phyloP scores from a whole-genome alignment of 257 asterid species.

The Coffea canephora region DNA sequence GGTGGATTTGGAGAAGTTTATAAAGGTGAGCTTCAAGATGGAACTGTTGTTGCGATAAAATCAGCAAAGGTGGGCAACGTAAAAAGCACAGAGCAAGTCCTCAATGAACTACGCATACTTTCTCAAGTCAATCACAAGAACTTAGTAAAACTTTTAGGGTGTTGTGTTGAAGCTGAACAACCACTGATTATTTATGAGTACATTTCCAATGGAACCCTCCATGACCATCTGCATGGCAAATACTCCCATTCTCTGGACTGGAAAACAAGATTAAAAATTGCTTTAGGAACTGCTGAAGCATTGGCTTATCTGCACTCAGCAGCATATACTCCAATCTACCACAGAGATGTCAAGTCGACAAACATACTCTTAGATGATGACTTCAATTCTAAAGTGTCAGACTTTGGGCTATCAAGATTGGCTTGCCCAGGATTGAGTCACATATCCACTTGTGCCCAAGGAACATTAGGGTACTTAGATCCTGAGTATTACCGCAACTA shows the following conservation, averaged over 20 bases:
- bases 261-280: slow-evolving; percentile 37
- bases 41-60: slow-evolving; percentile 35
- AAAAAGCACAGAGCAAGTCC: slow-evolving; percentile 37
- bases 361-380: slow-evolving; percentile 40
- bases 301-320: slow-evolving; percentile 46
- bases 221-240: slow-evolving; percentile 39
- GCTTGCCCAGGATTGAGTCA: slow-evolving; percentile 43
- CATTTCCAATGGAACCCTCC: slow-evolving; percentile 43
- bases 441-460: slow-evolving; percentile 45
- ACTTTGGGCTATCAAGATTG: slow-evolving; percentile 43
- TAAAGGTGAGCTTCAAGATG: slow-evolving; percentile 32
- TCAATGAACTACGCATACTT: slow-evolving; percentile 41
- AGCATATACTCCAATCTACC: slow-evolving; percentile 44
- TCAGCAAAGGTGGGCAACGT: slow-evolving; percentile 37
- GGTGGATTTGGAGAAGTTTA: slow-evolving; percentile 53
- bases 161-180: slow-evolving; percentile 43
- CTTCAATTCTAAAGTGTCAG: slow-evolving; percentile 41
- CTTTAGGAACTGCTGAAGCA: slow-evolving; percentile 48
- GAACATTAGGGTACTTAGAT: slow-evolving; percentile 46
- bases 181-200: slow-evolving; percentile 45
- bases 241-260: slow-evolving; percentile 28
- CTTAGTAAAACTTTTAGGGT: slow-evolving; percentile 41
- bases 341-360: slow-evolving; percentile 47
- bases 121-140: slow-evolving; percentile 53
- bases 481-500: slow-evolving; percentile 43